Base-by-base conservation (phyloP, 352 stramenopile species). In the Achlya hypogyna region DNA sequence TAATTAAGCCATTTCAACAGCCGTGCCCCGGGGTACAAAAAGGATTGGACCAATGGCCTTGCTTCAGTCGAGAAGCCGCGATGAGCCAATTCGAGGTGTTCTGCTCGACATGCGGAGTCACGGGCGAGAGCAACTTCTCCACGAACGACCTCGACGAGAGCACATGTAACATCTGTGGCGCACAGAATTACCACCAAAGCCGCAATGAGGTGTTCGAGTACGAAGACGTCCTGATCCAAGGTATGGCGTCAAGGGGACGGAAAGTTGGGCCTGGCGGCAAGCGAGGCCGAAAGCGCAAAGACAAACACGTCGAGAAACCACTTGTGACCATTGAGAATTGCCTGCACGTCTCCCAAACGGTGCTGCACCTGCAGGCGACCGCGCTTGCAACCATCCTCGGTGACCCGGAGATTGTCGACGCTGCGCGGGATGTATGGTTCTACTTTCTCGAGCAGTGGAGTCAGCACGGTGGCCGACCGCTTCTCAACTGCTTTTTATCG, bases 151-250 rank as follows among this genome's bases (percentile, higher is more conserved):
- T 18, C 29, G 85, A 83, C 0, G 85, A 94, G 74, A 80, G 90
- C 65, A 82, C 92, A 56, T 94, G 85, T 65, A 83, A 94, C 63
- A 67, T 94, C 28, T 94, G 85, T 47, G 85, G 85, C 65, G 91
- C 85, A 35, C 85, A 94, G 75, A 91, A 77, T 63, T 88, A 87
- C 56, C 71, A 89, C 32, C 79, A 94, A 76, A 76, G 76, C 28
- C 81, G 83, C 51, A 94, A 89, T 69, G 85, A 94, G 75, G 91
- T 81, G 43, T 82, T 89, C 52, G 83, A 92, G 40, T 74, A 77
- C 27, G 83, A 94, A 51, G 85, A 94, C 73, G 88, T 58, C 32
- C n/a, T 5, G 20, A 45, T 28, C 10, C 20, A 27, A 12, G 35
- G 14, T 4, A 5, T 20, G 31, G 12, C 29, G 25, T n/a, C n/a